These are phyloP conservation scores for Spathaspora passalidarum DNA, from an alignment of 805 yeast genomes.

Conservation along the genomic window DNA sequence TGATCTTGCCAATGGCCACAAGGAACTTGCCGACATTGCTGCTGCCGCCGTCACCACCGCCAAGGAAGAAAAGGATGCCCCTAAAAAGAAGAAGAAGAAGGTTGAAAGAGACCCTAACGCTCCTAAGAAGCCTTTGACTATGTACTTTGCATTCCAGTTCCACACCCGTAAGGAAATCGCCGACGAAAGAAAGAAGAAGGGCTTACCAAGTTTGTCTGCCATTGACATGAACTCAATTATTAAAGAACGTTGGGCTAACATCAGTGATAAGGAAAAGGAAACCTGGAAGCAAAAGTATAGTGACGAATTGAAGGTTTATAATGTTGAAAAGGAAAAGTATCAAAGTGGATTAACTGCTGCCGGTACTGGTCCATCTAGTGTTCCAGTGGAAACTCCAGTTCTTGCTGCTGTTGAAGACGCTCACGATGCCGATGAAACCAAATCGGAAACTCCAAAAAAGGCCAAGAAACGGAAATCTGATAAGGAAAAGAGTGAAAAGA, in stretches of 20 bases:
- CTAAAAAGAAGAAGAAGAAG: constrained; percentile 45
- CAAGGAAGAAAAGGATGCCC: constrained; percentile 36
- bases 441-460: constrained; percentile 30
- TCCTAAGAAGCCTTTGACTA: constrained; percentile 91
- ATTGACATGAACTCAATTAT: constrained; percentile 78
- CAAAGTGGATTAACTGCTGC: constrained; percentile 14
- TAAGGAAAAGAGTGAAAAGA: constrained; percentile 14
- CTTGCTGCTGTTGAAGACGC: constrained; percentile 6
- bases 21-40: constrained; percentile 5
- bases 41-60: constrained; percentile 15
- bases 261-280: constrained; percentile 67
- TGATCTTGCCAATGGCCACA: constrained; percentile 12
- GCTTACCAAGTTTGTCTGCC: constrained; percentile 63
- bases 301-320: constrained; percentile 38
- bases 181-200: constrained; percentile 57
- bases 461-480: constrained; percentile 32
- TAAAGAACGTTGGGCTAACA: constrained; percentile 73
- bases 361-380: background rate
- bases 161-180: constrained; percentile 68
- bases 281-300: constrained; percentile 64
- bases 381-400: background rate
- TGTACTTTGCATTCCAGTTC: constrained; percentile 74
- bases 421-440: constrained; percentile 1
- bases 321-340: constrained; percentile 33
- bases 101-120: constrained; percentile 79